phyloP scores from a whole-genome alignment of 2,329 filamentous ascomycete species.

The Grosmannia clavigera region DNA sequence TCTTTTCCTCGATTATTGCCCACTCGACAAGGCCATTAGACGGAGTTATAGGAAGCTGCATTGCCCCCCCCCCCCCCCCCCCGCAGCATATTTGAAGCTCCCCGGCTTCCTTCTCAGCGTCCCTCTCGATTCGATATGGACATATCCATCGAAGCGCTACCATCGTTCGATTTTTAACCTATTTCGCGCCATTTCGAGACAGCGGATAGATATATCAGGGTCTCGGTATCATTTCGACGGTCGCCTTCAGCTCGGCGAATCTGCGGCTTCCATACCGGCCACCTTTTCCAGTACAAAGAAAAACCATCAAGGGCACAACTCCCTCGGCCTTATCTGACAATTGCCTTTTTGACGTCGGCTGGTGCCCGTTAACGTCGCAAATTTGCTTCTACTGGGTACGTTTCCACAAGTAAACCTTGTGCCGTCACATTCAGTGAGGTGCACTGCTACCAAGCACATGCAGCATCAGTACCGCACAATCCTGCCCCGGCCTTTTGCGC shows the following conservation, averaged over 20 bases:
- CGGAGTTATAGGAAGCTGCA: neutral
- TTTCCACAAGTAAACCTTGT: neutral
- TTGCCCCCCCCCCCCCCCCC: neutral
- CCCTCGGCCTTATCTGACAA: neutral
- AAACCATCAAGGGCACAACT: neutral
- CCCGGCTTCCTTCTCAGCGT: neutral
- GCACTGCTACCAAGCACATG: neutral
- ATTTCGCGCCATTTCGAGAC: neutral
- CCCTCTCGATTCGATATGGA: slow-evolving; percentile 9
- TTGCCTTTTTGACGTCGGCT: neutral
- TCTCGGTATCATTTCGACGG: neutral
- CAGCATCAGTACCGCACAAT: neutral
- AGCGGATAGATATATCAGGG: neutral
- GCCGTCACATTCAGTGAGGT: neutral
- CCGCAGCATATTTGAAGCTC: neutral
- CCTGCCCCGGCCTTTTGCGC: neutral
- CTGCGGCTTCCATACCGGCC: neutral
- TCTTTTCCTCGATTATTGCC: neutral
- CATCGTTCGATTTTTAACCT: slow-evolving; percentile 4
- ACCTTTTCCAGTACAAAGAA: neutral
- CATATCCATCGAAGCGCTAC: slow-evolving; percentile 4
- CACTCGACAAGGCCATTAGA: neutral
- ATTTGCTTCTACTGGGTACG: neutral
- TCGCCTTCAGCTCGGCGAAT: neutral
- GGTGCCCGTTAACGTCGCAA: neutral